phyloP scores from a whole-genome alignment of 2,329 filamentous ascomycete species.

The Microcera coccophila region DNA sequence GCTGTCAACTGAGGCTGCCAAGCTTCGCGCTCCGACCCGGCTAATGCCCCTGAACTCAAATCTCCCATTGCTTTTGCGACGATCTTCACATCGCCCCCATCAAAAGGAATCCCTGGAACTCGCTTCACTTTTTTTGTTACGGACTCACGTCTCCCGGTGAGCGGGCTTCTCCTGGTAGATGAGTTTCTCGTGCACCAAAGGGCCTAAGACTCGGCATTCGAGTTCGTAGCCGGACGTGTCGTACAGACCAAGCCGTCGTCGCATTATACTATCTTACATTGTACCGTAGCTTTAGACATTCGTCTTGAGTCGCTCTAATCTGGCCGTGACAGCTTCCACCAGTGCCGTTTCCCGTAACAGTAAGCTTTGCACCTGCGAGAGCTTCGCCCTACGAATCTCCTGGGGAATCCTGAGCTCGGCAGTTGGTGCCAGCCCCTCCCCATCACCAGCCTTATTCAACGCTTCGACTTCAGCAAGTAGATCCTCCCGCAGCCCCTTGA shows the following conservation, averaged over 20 bases:
- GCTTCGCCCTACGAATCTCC: slow-evolving; percentile 59
- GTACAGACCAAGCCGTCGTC: slow-evolving; percentile 1
- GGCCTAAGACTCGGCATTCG: too few relatives aligned
- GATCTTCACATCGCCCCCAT: background rate
- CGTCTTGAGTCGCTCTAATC: slow-evolving; percentile 55
- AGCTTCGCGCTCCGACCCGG: too few relatives aligned
- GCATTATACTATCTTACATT: slow-evolving; percentile 22
- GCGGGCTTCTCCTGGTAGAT: too few relatives aligned
- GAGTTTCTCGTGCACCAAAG: too few relatives aligned
- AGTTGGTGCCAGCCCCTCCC: slow-evolving; percentile 26
- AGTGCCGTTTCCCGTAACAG: slow-evolving; percentile 64
- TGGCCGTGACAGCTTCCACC: slow-evolving; percentile 61
- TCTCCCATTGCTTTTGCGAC: background rate
- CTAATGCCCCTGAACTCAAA: too few relatives aligned
- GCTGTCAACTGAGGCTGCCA: too few relatives aligned
- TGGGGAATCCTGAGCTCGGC: slow-evolving; percentile 52
- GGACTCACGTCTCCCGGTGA: too few relatives aligned
- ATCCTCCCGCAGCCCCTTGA: slow-evolving; percentile 51
- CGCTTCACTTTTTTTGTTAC: background rate
- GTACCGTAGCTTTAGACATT: slow-evolving; percentile 17
- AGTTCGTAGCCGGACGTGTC: too few relatives aligned
- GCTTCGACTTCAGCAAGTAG: slow-evolving; percentile 50
- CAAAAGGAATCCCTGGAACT: background rate
- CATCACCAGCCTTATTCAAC: slow-evolving; percentile 33
- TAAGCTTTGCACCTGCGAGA: slow-evolving; percentile 59